Evolutionary conservation across 2,329 filamentous ascomycete species (phyloP).

Genomic region (Trichoderma sp.): DNA sequence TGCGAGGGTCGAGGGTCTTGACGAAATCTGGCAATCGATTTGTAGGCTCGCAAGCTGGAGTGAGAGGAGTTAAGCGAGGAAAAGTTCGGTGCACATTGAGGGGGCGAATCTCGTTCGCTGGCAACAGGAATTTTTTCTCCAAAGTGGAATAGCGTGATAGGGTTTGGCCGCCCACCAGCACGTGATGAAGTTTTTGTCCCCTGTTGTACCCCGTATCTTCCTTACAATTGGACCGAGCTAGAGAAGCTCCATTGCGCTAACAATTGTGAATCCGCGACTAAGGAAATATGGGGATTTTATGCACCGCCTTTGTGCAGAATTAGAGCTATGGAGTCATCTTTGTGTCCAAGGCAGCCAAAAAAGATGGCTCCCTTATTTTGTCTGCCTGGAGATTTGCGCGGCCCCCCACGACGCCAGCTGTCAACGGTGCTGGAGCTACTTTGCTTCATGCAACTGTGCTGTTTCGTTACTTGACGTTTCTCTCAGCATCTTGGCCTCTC

Average conservation of each 20-base stretch:
- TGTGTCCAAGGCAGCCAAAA: conserved; percentile 8
- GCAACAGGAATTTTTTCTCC: conserved; percentile 39
- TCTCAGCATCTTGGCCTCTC: not conserved
- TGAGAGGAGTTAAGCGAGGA: conserved; percentile 47
- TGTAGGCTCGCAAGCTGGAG: conserved; percentile 48
- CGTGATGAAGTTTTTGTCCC: conserved; percentile 31
- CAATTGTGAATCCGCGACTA: conserved; percentile 18
- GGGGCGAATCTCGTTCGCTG: conserved; percentile 35
- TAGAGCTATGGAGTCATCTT: not conserved
- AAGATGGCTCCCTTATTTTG: not conserved
- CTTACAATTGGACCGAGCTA: conserved; percentile 24
- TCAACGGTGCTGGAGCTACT: conserved; percentile 2
- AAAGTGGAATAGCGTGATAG: conserved; percentile 39
- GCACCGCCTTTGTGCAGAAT: not conserved
- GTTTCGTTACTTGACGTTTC: not conserved
- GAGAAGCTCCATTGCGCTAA: conserved; percentile 13
- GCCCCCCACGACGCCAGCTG: conserved; percentile 2
- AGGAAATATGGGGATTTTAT: conserved; percentile 5
- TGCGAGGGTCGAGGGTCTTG: conserved; percentile 48
- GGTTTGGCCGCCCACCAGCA: conserved; percentile 37
- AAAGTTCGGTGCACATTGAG: conserved; percentile 46
- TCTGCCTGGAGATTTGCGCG: conserved; percentile 14
- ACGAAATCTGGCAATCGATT: conserved; percentile 57
- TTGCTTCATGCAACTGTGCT: not conserved
- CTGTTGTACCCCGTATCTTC: not conserved